Conservation (phyloP, 495 filamentous ascomycete species). For the Aspergillus indologenus region DNA sequence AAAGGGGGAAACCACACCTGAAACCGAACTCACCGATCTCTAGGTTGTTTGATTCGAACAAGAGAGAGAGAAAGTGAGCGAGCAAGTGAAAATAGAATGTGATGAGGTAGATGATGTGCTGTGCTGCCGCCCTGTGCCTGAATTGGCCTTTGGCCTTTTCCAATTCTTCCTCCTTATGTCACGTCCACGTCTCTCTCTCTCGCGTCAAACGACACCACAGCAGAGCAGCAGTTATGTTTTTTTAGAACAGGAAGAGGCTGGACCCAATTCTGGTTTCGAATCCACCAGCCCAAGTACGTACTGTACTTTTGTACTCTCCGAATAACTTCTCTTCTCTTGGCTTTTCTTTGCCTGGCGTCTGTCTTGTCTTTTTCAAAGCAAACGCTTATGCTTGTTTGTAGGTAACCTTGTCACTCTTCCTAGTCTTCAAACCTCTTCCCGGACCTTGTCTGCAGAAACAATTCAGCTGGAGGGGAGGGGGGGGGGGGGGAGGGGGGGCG, state of each 20-base stretch:
- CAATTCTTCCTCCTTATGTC: constrained; percentile 12
- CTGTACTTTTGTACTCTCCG: constrained; percentile 18
- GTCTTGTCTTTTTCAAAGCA: constrained; percentile 8
- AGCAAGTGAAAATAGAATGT: too few species aligned
- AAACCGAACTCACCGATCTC: background rate
- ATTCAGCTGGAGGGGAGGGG: background rate
- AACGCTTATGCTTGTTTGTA: constrained; percentile 17
- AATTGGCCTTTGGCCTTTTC: background rate
- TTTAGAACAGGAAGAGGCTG: constrained; percentile 9
- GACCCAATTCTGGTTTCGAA: constrained; percentile 23
- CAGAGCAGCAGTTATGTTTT: constrained; percentile 7
- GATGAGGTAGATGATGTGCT: constrained; percentile 9
- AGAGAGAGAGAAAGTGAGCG: background rate
- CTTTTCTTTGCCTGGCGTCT: constrained; percentile 7
- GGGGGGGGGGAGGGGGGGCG: background rate
- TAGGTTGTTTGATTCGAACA: too few species aligned
- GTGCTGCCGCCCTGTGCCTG: constrained; percentile 14
- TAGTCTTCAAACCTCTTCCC: constrained; percentile 21
- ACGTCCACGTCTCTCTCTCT: constrained; percentile 18
- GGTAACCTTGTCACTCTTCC: constrained; percentile 11
- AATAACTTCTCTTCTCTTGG: constrained; percentile 14
- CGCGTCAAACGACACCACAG: constrained; percentile 2
- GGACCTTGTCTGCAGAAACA: constrained; percentile 9
- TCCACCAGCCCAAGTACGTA: constrained; percentile 24
- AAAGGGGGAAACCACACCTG: constrained; percentile 2